Base-by-base conservation (phyloP, 2,329 filamentous ascomycete species). In the Microsporum canis region DNA sequence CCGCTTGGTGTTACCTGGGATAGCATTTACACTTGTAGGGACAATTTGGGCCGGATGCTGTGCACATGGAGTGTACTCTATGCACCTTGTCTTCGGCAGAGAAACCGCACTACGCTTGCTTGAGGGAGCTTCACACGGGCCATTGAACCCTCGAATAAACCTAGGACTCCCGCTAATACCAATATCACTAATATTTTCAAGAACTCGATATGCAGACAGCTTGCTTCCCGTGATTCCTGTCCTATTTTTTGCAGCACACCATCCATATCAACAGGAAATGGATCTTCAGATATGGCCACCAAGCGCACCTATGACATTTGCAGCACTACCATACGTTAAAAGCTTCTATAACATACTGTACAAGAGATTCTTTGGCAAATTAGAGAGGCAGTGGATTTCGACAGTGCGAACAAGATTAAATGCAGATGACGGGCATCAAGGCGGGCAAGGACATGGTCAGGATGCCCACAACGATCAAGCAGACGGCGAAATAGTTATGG, bases 141-240 rank as follows among this genome's bases (percentile, higher is more conserved):
- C 71, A 23, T 77, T 72, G 74, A 71, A 71, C 67, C 81, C 80
- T 71, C 75, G 80, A 29, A 68, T 85, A 47, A 79, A 81, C 62
- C 66, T 87, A 33, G 85, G 85, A 1, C 71, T 89, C 2, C 84
- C 86, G 1, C 75, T 88, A 5, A 87, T 91, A 62, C 86, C 84
- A 0, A 78, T 87, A 8, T 79, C 84, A 1, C 77, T 91, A 6
- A 78, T 90, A 8, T 78, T 87, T n/a, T 86, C 86, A 23, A 79
- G 88, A 38, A 84, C 86, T 31, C 79, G 77, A 1, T 77, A 86
- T 56, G 82, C 83, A 34, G 86, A 89, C 66, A 80, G 81, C 2
- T 75, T 86, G 5, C 76, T 88, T 5, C 84, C 85, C 1, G 80
- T 83, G 23, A 76, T 87, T 17, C 85, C 85, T 0, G 78, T 88